phyloP scores from a whole-genome alignment of 768 basidiomycete species.

The Mrakia gelida region DNA sequence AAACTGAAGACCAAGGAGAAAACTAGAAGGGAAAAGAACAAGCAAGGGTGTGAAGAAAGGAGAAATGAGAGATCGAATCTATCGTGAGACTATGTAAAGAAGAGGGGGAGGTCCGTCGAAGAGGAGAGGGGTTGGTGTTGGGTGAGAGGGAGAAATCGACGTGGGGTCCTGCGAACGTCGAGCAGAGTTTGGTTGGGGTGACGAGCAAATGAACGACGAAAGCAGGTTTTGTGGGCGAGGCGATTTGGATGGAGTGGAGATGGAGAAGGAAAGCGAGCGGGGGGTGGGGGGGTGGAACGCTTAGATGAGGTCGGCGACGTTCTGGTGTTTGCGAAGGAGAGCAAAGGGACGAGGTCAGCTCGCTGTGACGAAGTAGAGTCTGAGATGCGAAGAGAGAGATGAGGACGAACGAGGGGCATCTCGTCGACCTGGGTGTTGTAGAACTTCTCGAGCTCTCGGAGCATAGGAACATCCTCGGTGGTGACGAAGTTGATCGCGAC shows the following conservation, averaged over 20 bases:
- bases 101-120: background rate
- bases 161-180: background rate
- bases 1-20: too few relatives aligned
- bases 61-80: background rate
- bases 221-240: constrained; percentile 12
- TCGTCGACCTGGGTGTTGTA: constrained; percentile 89
- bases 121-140: background rate
- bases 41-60: background rate
- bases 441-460: constrained; percentile 94
- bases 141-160: background rate
- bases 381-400: background rate
- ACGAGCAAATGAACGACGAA: too few relatives aligned
- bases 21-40: background rate
- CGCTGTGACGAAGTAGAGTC: background rate
- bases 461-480: constrained; percentile 89
- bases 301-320: constrained; percentile 94
- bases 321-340: constrained; percentile 49
- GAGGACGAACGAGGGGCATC: constrained; percentile 63
- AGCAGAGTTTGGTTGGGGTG: too few relatives aligned
- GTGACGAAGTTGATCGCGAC: constrained; percentile 99
- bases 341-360: background rate
- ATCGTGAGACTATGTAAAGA: constrained; percentile 1
- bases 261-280: background rate
- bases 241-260: background rate
- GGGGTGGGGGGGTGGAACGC: background rate